Evolutionary conservation across 352 stramenopile species (phyloP).

Genomic region (Blastocystis sp.): DNA sequence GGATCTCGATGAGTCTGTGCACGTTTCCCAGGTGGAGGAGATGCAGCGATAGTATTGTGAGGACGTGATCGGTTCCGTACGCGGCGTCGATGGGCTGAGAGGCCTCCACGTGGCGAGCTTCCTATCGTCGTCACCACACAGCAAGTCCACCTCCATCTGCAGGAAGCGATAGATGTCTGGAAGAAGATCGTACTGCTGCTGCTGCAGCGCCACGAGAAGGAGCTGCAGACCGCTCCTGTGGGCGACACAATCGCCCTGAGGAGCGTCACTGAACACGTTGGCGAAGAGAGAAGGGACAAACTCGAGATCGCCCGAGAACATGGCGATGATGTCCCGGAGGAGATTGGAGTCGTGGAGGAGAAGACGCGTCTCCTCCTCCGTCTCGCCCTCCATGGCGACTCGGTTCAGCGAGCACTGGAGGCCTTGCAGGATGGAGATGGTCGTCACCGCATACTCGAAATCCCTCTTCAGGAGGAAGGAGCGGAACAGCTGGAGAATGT

Average conservation of each 20-base stretch:
- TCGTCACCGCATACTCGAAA: slow-evolving; percentile 40
- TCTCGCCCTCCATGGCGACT: background rate
- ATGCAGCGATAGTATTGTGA: background rate
- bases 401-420: background rate
- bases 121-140: background rate
- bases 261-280: background rate
- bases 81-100: background rate
- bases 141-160: background rate
- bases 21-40: slow-evolving; percentile 17
- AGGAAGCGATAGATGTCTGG: slow-evolving; percentile 32
- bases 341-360: background rate
- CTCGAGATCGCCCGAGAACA: background rate
- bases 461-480: slow-evolving; percentile 18
- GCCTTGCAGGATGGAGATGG: slow-evolving; percentile 29
- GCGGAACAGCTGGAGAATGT: background rate
- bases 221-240: slow-evolving; percentile 14
- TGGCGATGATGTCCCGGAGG: background rate
- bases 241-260: background rate
- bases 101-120: slow-evolving; percentile 12
- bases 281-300: background rate
- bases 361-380: background rate
- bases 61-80: background rate
- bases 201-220: background rate
- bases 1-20: background rate
- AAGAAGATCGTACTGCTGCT: background rate